These are phyloP conservation scores for Rhodotorula sp. DNA, from an alignment of 1,284 basidiomycete genomes.

Conservation along the genomic window DNA sequence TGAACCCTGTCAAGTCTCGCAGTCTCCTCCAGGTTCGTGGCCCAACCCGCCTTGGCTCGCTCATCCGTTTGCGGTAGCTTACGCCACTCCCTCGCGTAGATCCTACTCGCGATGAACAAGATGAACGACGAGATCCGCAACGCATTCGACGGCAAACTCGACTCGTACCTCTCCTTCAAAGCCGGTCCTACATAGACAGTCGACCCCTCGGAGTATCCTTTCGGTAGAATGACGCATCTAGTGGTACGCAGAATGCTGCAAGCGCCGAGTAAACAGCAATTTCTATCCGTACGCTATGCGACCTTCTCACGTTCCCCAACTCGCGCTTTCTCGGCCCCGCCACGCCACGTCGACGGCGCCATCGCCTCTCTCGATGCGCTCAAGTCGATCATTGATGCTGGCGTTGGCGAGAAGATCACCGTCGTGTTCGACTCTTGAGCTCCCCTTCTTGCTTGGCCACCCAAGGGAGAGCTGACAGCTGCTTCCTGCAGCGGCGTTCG, in stretches of 20 bases:
- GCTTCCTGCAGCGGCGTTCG: constrained; percentile 1
- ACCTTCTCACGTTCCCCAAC: background rate
- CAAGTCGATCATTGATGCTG: constrained; percentile 56
- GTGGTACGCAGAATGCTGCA: too few species aligned
- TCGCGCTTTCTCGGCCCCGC: background rate
- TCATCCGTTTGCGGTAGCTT: background rate
- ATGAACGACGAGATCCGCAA: too few species aligned
- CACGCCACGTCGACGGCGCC: constrained; percentile 68
- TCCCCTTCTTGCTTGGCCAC: background rate
- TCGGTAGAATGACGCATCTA: too few species aligned
- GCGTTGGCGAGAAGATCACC: constrained; percentile 57
- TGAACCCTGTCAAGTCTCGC: constrained; percentile 40
- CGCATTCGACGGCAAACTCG: too few species aligned
- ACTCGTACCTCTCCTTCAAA: too few species aligned
- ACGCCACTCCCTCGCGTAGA: background rate
- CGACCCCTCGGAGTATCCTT: too few species aligned
- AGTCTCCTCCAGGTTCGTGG: constrained; percentile 22
- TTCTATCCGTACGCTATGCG: background rate
- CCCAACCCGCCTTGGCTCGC: too few species aligned
- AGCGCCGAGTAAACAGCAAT: background rate
- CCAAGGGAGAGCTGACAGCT: background rate
- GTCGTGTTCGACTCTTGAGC: constrained; percentile 68
- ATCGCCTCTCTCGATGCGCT: constrained; percentile 69
- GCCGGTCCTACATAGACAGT: too few species aligned
- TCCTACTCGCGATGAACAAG: background rate